Evolutionary conservation across 108 stramenopile genomes (phyloP), one percentile per base, ranked within the genome.

Genomic region (Cylindrotheca closterium): DNA sequence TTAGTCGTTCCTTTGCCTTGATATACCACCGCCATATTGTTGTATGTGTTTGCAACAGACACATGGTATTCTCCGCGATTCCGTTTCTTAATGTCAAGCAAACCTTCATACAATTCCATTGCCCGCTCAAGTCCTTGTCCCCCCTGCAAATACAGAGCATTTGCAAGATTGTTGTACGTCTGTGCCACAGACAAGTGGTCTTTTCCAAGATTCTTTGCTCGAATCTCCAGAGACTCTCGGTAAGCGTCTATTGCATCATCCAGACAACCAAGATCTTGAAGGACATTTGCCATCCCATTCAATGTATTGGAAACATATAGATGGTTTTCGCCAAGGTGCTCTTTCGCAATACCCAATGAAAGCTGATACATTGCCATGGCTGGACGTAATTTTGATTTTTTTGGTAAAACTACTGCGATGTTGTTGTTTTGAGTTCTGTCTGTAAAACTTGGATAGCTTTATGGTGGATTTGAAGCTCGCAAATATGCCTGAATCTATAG

Each of bases 381-480:
- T 29, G 67, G 60, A 42, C 37, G 37, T 42, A 42, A 42, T 42
- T 15, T 42, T 15, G 15, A 42, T 42, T 42, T 7, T 42, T 42
- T 42, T 15, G 37, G 15, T 10, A 42, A 42, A 10, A 42, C 15
- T 42, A 15, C 7, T 42, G 15, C 10, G 37, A 42, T 10, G 15
- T 42, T 7, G 7, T 10, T 15, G 37, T 10, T 10, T 42, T 15
- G 10, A 42, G 15, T 10, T 42, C 10, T 42, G 7, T 15, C 37
- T 7, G 15, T 15, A 42, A 42, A 10, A 10, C 37, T 15, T 15
- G 15, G 15, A 42, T 42, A 42, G 10, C 7, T 42, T 42, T 42
- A 7, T 10, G 15, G 29, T 74, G 73, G 18, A 74, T 66, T 55
- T 74, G 73, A 30, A 74, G 56, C 48, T 74, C 73, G 47, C 73